These are phyloP conservation scores for Clonostachys rosea DNA, from an alignment of 2,329 filamentous ascomycete genomes.

Conservation along the genomic window DNA sequence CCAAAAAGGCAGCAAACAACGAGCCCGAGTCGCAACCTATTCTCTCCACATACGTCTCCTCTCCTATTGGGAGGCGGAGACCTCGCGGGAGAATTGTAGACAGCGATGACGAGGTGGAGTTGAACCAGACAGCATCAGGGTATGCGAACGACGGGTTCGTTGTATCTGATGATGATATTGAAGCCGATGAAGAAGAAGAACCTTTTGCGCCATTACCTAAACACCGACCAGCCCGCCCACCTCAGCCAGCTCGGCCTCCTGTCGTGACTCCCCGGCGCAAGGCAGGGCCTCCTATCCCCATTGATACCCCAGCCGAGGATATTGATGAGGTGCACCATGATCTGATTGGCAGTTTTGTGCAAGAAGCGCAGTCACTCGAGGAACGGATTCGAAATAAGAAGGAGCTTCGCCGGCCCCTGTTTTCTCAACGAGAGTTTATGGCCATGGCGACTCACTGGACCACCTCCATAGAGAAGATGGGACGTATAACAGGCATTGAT, in stretches of 20 bases:
- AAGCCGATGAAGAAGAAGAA: conserved; percentile 28
- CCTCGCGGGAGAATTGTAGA: conserved; percentile 16
- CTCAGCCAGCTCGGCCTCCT: conserved; percentile 6
- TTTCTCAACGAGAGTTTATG: conserved; percentile 64
- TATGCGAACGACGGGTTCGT: conserved; percentile 47
- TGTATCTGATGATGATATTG: conserved; percentile 29
- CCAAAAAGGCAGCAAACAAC: conserved; percentile 23
- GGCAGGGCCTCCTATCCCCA: conserved; percentile 53
- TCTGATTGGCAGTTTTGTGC: conserved; percentile 61
- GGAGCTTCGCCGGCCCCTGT: conserved; percentile 53
- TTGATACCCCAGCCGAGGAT: conserved; percentile 45
- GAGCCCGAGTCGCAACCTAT: conserved; percentile 29
- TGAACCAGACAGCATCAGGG: conserved; percentile 35
- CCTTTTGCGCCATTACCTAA: conserved; percentile 38
- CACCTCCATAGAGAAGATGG: conserved; percentile 55
- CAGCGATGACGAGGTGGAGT: conserved; percentile 27
- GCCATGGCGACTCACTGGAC: conserved; percentile 73
- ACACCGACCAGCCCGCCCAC: conserved; percentile 28
- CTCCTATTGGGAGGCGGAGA: conserved; percentile 32
- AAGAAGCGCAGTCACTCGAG: conserved; percentile 54
- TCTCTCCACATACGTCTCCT: conserved; percentile 42
- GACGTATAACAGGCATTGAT: conserved; percentile 58
- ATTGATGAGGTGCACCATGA: conserved; percentile 57
- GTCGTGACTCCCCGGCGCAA: conserved; percentile 3
- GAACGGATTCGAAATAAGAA: conserved; percentile 57